phyloP scores from a whole-genome alignment of 2,329 filamentous ascomycete species.

The Fusarium kyushuense region DNA sequence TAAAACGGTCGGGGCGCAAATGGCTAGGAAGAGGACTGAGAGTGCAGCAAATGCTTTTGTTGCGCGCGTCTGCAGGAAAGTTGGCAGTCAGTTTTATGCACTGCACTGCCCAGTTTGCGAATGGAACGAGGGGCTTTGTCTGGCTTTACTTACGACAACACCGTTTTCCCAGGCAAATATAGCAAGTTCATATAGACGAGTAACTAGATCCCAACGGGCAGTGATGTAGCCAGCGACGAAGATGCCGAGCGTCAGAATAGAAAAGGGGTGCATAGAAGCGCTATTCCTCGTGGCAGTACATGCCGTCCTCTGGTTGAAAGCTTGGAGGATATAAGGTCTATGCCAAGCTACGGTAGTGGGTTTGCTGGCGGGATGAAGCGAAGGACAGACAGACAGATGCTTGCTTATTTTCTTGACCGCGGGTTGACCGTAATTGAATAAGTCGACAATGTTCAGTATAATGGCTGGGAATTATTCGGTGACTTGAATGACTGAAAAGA shows the following conservation, averaged over 20 bases:
- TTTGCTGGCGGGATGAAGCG: constrained; percentile 36
- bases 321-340: constrained; percentile 30
- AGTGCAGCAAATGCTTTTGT: constrained; percentile 87
- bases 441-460: neutral
- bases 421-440: constrained; percentile 3
- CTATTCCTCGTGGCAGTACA: constrained; percentile 58
- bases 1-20: constrained; percentile 86
- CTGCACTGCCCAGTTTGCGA: neutral
- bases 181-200: constrained; percentile 94
- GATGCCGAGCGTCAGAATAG: constrained; percentile 93
- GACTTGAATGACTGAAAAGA: neutral
- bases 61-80: constrained; percentile 74
- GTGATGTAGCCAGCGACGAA: constrained; percentile 99
- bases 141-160: constrained; percentile 78
- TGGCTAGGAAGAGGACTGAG: constrained; percentile 84
- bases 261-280: constrained; percentile 95
- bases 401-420: constrained; percentile 19
- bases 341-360: constrained; percentile 43
- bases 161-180: constrained; percentile 99
- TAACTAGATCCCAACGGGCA: constrained; percentile 98
- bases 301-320: constrained; percentile 51
- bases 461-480: neutral
- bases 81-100: constrained; percentile 11
- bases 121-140: constrained; percentile 2
- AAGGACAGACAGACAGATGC: neutral